Conservation (phyloP, 495 filamentous ascomycete genomes). For the Hyaloscypha hepaticicola region DNA sequence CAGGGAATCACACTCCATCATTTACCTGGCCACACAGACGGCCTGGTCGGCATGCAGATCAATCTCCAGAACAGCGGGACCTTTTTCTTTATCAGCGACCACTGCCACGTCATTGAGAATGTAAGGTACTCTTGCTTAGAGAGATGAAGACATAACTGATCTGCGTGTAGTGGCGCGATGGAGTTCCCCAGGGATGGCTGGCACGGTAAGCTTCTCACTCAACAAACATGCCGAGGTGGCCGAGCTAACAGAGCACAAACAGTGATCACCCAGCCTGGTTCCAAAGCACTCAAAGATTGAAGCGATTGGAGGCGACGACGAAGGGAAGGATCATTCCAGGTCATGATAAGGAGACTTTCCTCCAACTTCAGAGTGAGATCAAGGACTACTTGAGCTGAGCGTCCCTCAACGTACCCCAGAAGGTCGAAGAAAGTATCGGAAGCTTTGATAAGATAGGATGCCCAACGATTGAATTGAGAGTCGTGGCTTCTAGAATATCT, state of each 20-base stretch:
- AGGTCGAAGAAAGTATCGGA: too few relatives aligned
- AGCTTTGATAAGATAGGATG: too few relatives aligned
- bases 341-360: slow-evolving; percentile 37
- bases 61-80: slow-evolving; percentile 38
- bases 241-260: not conserved
- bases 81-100: slow-evolving; percentile 39
- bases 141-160: not conserved
- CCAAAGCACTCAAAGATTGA: slow-evolving; percentile 36
- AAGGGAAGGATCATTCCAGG: slow-evolving; percentile 37
- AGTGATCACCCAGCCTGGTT: slow-evolving; percentile 38
- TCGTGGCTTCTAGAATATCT: too few relatives aligned
- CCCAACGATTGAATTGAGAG: too few relatives aligned
- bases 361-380: slow-evolving; percentile 24
- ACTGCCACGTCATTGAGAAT: slow-evolving; percentile 40
- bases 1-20: slow-evolving; percentile 41
- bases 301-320: slow-evolving; percentile 35
- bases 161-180: slow-evolving; percentile 21
- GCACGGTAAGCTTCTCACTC: slow-evolving; percentile 10
- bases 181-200: slow-evolving; percentile 27
- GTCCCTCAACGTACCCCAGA: too few relatives aligned
- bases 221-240: not conserved
- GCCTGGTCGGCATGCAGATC: slow-evolving; percentile 38
- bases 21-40: slow-evolving; percentile 37
- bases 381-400: slow-evolving; percentile 29
- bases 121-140: not conserved